A percentile compares a stretch with the other conserved stretches of the same genome.
phyloP scores from a whole-genome alignment of 495 filamentous ascomycete species.

The Aspergillus incahuasiensis region DNA sequence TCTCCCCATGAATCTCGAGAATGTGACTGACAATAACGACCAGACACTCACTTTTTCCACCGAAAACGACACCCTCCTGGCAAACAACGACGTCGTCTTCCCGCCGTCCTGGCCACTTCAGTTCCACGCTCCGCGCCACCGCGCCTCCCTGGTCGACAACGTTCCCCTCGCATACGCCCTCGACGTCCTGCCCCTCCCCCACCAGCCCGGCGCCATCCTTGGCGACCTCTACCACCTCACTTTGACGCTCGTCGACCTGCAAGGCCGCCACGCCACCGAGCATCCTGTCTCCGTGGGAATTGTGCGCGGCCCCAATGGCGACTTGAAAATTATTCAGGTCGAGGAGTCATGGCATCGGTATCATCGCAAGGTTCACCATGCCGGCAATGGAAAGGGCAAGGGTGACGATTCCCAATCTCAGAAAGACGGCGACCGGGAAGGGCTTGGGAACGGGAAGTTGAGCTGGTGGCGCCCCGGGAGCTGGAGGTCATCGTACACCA shows the following conservation, averaged over 20 bases:
- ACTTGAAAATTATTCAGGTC: not conserved
- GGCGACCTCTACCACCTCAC: slow-evolving; percentile 26
- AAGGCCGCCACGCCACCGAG: slow-evolving; percentile 25
- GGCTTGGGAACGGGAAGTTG: not conserved
- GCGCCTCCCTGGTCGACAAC: slow-evolving; percentile 11
- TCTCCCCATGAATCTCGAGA: too few relatives aligned
- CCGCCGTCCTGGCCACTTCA: slow-evolving; percentile 33
- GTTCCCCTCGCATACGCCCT: slow-evolving; percentile 26
- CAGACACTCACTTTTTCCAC: slow-evolving; percentile 39
- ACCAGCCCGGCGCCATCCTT: slow-evolving; percentile 10
- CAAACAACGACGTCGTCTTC: slow-evolving; percentile 43
- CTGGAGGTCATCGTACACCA: not conserved
- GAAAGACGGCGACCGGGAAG: too few relatives aligned
- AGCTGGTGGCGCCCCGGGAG: not conserved
- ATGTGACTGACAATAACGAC: not conserved
- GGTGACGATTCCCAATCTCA: too few relatives aligned
- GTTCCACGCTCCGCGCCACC: slow-evolving; percentile 24
- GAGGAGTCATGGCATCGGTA: not conserved
- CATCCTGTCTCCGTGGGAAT: not conserved
- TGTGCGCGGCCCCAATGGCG: not conserved
- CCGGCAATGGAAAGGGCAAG: not conserved
- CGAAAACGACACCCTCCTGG: slow-evolving; percentile 33
- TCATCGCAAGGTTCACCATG: not conserved
- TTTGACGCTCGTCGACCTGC: slow-evolving; percentile 24
- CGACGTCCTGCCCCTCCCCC: slow-evolving; percentile 23